Evolutionary conservation across 139 green algal species (phyloP), one percentile per base, ranked within the genome.

Genomic region (Ettlia oleoabundans): DNA sequence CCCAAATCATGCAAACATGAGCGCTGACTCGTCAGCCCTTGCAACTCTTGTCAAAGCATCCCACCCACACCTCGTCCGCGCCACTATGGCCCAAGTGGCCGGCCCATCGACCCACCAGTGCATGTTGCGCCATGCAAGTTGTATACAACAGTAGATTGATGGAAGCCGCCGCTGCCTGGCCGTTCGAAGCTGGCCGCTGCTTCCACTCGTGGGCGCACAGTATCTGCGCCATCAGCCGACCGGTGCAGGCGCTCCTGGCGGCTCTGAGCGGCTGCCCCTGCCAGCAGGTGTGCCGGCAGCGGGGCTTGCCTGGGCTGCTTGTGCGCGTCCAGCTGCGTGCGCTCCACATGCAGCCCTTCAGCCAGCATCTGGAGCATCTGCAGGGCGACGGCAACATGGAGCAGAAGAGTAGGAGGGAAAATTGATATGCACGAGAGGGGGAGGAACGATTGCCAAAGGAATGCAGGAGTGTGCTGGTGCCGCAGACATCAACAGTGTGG

Each of bases 301-400:
- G 53, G 53, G 51, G 35, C 47, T 26, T 35, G 47, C 32, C 33
- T 47, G 30, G 72, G 30, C 51, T 30, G 32, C 33, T 43, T 78
- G 72, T n/a, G 41, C 38, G 1, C 47, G 53, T 30, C 53, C 18
- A 80, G 53, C 73, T 80, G 52, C 35, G 28, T 32, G 1, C 8
- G 52, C 2, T 35, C 28, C 7, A 68, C 73, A 28, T 80, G 9
- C 37, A 80, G 53, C 0, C 73, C 73, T 1, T 33, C 26, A 33
- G 58, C 53, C 26, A 80, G 73, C 4, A 15, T 10, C 6, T 67
- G 73, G 19, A 80, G 73, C 73, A 80, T 80, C 73, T 80, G 73
- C 73, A 40, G 52, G 2, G 9, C 13, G 15, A 30, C 30, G n/a
- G n/a, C n/a, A n/a, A n/a, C n/a, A n/a, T n/a, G n/a, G n/a, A n/a